Evolutionary conservation across 2,329 filamentous ascomycete genomes (phyloP), one percentile per base, ranked within the genome.

Genomic region (Penicillium polonicum): DNA sequence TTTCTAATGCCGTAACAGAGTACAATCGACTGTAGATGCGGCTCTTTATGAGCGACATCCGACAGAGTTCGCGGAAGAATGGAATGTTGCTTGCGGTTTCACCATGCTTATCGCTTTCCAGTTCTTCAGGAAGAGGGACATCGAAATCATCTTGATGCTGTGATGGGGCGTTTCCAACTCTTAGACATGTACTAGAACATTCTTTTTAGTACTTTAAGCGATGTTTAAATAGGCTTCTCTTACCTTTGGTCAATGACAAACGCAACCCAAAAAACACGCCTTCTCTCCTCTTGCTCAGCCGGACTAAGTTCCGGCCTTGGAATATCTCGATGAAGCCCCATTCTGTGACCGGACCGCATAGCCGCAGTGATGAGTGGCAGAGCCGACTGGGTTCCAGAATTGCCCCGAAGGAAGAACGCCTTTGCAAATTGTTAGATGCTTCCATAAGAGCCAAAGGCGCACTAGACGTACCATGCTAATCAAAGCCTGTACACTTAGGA

Each of bases 1-100:
- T 89, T 68, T 92, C 91, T 4, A 90, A 85, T 1, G 92, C 92
- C 72, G 90, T 93, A 3, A 92, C 91, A 0, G 92, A 91, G 74
- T 97, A 97, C 0, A 97, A 79, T 48, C 85, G 85, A 74, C 88
- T 92, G 79, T 97, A 97, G 1, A 97, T 92, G 66, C 89, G 91
- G 72, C 90, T 92, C 73, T 96, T 90, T 61, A 97, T 96, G 43
- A 89, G 83, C 12, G 91, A 84, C 70, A 97, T 91, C 63, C 90
- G 89, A 72, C 91, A 95, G 84, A 96, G 92, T 45, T 92, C 84
- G n/a, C 91, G 85, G 80, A 97, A 97, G 23, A 97, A 82, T 67
- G 96, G 95, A 81, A 94, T 88, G 69, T 94, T 94, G 57, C 89
- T 89, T 61, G 92, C 88, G 6, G 88, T 85, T 38, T 95, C 78